Base-by-base conservation (phyloP, 176 grass and related monocot genomes). In the Eragrostis nindensis region DNA sequence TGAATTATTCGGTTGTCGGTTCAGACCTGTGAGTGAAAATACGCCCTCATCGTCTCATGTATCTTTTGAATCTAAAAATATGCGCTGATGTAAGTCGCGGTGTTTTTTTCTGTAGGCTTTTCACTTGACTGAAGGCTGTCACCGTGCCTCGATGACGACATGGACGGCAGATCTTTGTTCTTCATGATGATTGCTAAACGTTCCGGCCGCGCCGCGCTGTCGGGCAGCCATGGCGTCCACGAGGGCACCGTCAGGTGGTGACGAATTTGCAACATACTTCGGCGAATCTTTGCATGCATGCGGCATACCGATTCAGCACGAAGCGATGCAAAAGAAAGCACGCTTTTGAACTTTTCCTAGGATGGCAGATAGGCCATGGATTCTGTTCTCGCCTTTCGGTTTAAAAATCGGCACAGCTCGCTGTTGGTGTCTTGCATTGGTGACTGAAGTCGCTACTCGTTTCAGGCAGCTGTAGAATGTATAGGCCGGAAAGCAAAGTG, bases 401-500 rank as follows among this genome's bases (percentile, higher is more conserved):
- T 45, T 1, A 71, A 76, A 82, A 43, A 62, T 54, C 56, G n/a
- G 38, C 26, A 62, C 17, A 25, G 14, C 18, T 68, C 22, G 48
- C 12, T 12, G 71, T 36, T 27, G 65, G 76, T 32, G 0, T 19
- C n/a, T 63, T 15, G 17, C 11, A 14, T 36, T 29, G 70, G 70
- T 53, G 52, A 29, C 69, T 21, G 9, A 22, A 69, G 36, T 38
- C n/a, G 47, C 62, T 76, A 17, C 39, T 81, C 62, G 55, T 81
- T 82, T 81, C 45, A 27, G 55, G 56, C n/a, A 11, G 26, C 67
- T 82, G 26, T 27, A 3, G 21, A 57, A 57, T 40, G 3, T 83
- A n/a, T 82, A 83, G 85, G 55, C 64, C 65, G 79, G 79, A 76
- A 82, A 82, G 80, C 48, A 56, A 24, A 18, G 18, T 50, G 75